phyloP scores from a whole-genome alignment of 2,329 filamentous ascomycete species.

The Aureobasidium sp. region DNA sequence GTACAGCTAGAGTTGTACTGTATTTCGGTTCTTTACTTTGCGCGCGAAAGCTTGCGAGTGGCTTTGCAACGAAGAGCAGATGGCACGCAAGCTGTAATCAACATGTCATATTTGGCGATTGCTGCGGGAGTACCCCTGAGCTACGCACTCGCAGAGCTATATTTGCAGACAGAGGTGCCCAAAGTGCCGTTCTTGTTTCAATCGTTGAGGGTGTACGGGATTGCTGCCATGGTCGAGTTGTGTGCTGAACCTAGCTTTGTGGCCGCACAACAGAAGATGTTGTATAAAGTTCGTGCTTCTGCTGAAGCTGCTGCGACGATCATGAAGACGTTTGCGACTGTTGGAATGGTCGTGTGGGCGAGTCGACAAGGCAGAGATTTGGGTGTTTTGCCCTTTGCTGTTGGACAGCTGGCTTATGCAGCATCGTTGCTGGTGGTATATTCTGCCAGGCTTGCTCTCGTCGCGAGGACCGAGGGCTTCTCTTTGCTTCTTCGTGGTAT shows the following conservation, averaged over 20 bases:
- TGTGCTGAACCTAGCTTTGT: conserved; percentile 83
- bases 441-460: conserved; percentile 47
- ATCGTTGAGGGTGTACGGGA: conserved; percentile 47
- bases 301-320: conserved; percentile 81
- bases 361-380: conserved; percentile 45
- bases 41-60: conserved; percentile 83
- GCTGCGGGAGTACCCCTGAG: conserved; percentile 59
- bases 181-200: conserved; percentile 54
- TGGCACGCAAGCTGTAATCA: conserved; percentile 67
- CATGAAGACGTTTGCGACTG: conserved; percentile 65
- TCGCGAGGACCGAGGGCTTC: conserved; percentile 54
- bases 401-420: conserved; percentile 76
- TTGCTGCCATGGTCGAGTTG: conserved; percentile 64
- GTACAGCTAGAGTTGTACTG: conserved; percentile 91
- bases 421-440: conserved; percentile 63
- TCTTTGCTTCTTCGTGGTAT: conserved; percentile 50
- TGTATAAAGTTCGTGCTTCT: conserved; percentile 69
- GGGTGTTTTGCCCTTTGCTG: conserved; percentile 79
- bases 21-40: conserved; percentile 88
- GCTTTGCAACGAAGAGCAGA: conserved; percentile 66
- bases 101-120: conserved; percentile 75
- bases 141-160: conserved; percentile 56
- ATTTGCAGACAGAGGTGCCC: conserved; percentile 48
- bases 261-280: conserved; percentile 70
- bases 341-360: conserved; percentile 60